A percentile compares a stretch with the other conserved stretches of the same genome.
Evolutionary conservation across 345 rosid species (phyloP).

Genomic region (Zanthoxylum bungeanum): DNA sequence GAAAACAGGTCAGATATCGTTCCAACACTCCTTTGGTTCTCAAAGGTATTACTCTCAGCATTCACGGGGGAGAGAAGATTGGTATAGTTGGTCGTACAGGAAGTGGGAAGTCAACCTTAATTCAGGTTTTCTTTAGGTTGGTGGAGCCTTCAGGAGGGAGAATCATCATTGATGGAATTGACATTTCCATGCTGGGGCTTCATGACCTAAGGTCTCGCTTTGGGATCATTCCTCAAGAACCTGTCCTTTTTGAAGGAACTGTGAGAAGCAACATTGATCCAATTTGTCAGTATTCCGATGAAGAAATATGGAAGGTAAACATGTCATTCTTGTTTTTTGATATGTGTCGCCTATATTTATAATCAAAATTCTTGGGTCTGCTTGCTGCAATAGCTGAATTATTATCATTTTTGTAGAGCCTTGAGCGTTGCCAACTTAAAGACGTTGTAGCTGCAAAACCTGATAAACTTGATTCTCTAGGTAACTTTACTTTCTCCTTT

Average conservation of each 20-base stretch:
- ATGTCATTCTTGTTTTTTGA: background rate
- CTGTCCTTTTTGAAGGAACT: slow-evolving; percentile 88
- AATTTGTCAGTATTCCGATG: slow-evolving; percentile 62
- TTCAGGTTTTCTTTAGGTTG: slow-evolving; percentile 83
- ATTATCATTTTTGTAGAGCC: slow-evolving; percentile 45
- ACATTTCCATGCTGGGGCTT: slow-evolving; percentile 59
- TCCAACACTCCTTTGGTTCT: slow-evolving; percentile 86
- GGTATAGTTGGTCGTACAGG: slow-evolving; percentile 94
- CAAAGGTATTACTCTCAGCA: slow-evolving; percentile 70
- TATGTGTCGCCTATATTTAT: background rate
- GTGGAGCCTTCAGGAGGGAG: slow-evolving; percentile 81
- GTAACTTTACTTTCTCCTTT: slow-evolving; percentile 19
- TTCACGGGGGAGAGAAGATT: slow-evolving; percentile 74
- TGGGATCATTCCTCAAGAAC: slow-evolving; percentile 94
- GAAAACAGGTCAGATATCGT: slow-evolving; percentile 70
- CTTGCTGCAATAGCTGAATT: background rate
- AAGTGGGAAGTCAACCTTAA: slow-evolving; percentile 82
- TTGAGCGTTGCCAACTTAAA: slow-evolving; percentile 84
- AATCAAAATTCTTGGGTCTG: background rate
- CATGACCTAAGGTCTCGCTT: slow-evolving; percentile 88
- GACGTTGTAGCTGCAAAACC: slow-evolving; percentile 67
- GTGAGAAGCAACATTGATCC: slow-evolving; percentile 91
- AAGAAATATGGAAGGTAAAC: slow-evolving; percentile 83
- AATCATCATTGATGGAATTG: slow-evolving; percentile 72
- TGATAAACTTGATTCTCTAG: slow-evolving; percentile 67